Percentiles rank a stretch among this genome's conserved stretches.
These are phyloP conservation scores for Phlebiopsis flavidoalba DNA, from an alignment of 768 basidiomycete genomes.

Conservation along the genomic window DNA sequence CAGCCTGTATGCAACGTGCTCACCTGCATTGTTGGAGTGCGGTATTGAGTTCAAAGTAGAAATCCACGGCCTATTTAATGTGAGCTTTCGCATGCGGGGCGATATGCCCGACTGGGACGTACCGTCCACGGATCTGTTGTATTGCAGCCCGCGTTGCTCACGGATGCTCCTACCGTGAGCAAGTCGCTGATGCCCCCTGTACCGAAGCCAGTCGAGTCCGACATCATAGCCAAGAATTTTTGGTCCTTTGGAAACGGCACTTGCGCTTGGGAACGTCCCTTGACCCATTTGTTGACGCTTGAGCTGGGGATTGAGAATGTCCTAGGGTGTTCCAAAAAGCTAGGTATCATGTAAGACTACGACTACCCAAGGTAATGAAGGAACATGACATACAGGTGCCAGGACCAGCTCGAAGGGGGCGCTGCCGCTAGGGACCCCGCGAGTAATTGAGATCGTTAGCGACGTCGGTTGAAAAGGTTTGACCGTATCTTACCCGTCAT, in stretches of 20 bases:
- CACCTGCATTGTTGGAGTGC: constrained; percentile 62
- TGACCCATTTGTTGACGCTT: constrained; percentile 45
- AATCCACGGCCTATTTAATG: constrained; percentile 30
- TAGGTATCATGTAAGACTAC: constrained; percentile 20
- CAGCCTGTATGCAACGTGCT: constrained; percentile 8
- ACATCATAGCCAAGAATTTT: constrained; percentile 58
- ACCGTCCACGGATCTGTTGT: constrained; percentile 41
- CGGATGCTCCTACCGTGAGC: constrained; percentile 42
- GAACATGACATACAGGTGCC: constrained; percentile 40
- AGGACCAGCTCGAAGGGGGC: constrained; percentile 47
- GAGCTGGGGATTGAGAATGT: constrained; percentile 51
- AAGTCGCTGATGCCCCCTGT: constrained; percentile 54
- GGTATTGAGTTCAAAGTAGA: constrained; percentile 44
- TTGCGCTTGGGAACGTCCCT: constrained; percentile 45
- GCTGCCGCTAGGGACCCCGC: constrained; percentile 37
- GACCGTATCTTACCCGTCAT: constrained; percentile 46
- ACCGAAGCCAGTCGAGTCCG: constrained; percentile 64
- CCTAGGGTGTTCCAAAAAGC: constrained; percentile 48
- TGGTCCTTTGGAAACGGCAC: constrained; percentile 36
- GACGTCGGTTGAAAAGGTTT: constrained; percentile 4
- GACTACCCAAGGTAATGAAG: background rate
- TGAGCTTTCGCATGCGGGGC: background rate
- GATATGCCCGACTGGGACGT: background rate
- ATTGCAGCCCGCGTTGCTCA: constrained; percentile 41
- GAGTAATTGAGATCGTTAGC: background rate